Percentiles rank a stretch among this genome's conserved stretches.
Conservation (phyloP, 2,329 filamentous ascomycete genomes). For the Epichloe baconii region DNA sequence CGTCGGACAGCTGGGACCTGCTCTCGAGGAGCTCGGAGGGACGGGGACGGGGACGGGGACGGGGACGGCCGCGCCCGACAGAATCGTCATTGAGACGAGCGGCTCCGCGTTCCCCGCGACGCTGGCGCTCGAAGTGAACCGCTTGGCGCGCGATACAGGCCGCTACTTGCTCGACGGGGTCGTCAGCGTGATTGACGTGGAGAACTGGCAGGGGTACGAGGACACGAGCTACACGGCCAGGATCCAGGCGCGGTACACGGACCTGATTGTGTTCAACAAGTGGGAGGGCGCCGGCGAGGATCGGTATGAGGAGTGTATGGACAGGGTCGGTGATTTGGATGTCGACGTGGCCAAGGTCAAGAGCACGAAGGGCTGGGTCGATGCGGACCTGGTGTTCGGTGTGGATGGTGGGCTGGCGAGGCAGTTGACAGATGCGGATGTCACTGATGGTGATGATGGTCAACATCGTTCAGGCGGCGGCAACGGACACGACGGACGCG, state of each 20-base stretch:
- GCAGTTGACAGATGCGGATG: constrained; percentile 30
- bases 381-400: constrained; percentile 69
- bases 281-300: constrained; percentile 69
- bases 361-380: constrained; percentile 68
- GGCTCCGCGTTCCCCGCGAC: constrained; percentile 83
- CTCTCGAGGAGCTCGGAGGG: constrained; percentile 59
- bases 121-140: constrained; percentile 79
- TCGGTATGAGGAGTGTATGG: constrained; percentile 63
- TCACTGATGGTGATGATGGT: constrained; percentile 11
- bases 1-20: constrained; percentile 76
- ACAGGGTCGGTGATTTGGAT: constrained; percentile 69
- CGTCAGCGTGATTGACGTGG: constrained; percentile 79
- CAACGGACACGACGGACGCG: constrained; percentile 7
- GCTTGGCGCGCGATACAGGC: constrained; percentile 55
- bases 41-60: constrained; percentile 11
- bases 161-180: constrained; percentile 73
- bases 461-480: constrained; percentile 11
- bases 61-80: constrained; percentile 47
- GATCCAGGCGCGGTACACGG: constrained; percentile 79
- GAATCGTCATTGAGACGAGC: constrained; percentile 88
- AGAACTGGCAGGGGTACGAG: constrained; percentile 90
- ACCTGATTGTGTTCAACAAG: constrained; percentile 86
- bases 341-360: constrained; percentile 74
- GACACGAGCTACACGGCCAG: constrained; percentile 82
- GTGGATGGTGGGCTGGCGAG: constrained; percentile 69